Base-by-base conservation (phyloP, 2,329 filamentous ascomycete species). In the Aspergillus sp. region DNA sequence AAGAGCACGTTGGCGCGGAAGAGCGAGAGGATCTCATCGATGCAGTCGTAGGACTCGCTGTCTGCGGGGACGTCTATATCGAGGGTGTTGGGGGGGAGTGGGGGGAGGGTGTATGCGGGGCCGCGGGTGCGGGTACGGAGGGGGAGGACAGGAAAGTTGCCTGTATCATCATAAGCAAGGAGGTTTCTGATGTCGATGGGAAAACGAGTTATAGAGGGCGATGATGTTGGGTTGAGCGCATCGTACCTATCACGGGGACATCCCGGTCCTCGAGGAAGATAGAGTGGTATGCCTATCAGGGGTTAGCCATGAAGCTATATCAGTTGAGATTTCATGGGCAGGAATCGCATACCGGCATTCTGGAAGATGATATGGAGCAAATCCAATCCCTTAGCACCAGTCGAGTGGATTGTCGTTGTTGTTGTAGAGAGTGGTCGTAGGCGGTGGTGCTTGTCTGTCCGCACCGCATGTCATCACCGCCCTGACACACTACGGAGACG, bases 1-100 rank as follows among this genome's bases (percentile, higher is more conserved):
- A 97, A 98, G 73, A 98, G 91, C 51, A 91, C 96, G 77, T 98
- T 97, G 62, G 93, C 91, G 56, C 93, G 88, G 80, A 97, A 98
- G 44, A 97, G 81, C 10, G 85, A 80, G 47, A 98, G 80, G 45
- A 94, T 84, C 76, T 98, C 93, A 73, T 98, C 93, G 47, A 97
- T 81, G 53, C 93, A 88, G 75, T 98, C 93, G 78, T 97, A 97
- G 63, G 86, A 90, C 70, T 95, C 89, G 70, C 83, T 85, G 69
- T 93, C 88, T 44, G 90, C 85, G 68, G 96, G 89, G 60, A 78
- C 67, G 48, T 76, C 72, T 46, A 72, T 59, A 25, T 76, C 72
- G 51, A 69, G 65, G 49, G 64, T 64, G 70, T 83, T 80, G 68
- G 74, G 61, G 52, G 82, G 74, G 47, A 89, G 77, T 39, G 80